phyloP scores from a whole-genome alignment of 1,139 yeast genomes.

The Yamadazyma blattariae region DNA sequence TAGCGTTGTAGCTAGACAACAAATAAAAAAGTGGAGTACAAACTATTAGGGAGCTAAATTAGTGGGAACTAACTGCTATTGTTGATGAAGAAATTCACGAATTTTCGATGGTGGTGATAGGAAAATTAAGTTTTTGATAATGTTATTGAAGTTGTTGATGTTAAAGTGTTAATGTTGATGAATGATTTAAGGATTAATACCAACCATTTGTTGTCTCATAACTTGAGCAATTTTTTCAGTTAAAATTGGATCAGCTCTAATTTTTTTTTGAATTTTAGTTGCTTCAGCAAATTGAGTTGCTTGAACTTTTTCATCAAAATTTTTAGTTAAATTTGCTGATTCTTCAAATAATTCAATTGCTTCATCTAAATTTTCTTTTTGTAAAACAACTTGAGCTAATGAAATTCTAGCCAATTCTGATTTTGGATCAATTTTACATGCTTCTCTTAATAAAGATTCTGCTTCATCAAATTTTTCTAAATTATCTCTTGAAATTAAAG shows the following conservation, averaged over 20 bases:
- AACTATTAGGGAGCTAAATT: too few species aligned
- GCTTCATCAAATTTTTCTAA: slow-evolving; percentile 58
- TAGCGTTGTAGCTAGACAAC: too few species aligned
- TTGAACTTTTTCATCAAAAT: slow-evolving; percentile 83
- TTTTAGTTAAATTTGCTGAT: slow-evolving; percentile 79
- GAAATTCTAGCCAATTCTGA: slow-evolving; percentile 87
- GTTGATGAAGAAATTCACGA: too few species aligned
- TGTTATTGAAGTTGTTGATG: too few species aligned
- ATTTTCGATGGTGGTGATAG: too few species aligned
- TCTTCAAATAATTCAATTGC: slow-evolving; percentile 82
- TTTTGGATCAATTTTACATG: slow-evolving; percentile 80
- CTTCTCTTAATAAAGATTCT: slow-evolving; percentile 66
- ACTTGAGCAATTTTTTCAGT: slow-evolving; percentile 43
- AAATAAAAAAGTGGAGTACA: too few species aligned
- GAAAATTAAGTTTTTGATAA: too few species aligned
- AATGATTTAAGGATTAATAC: slow-evolving; percentile 3
- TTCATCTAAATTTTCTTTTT: slow-evolving; percentile 76
- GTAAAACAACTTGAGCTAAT: slow-evolving; percentile 86
- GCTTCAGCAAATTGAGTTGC: slow-evolving; percentile 94
- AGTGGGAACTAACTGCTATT: too few species aligned
- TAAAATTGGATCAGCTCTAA: slow-evolving; percentile 64
- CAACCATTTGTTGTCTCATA: slow-evolving; percentile 30
- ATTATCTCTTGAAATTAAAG: slow-evolving; percentile 62
- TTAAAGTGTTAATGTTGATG: too few species aligned
- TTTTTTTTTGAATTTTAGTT: slow-evolving; percentile 73